Base-by-base conservation (phyloP, 2,329 filamentous ascomycete species). In the Beauveria sp. region DNA sequence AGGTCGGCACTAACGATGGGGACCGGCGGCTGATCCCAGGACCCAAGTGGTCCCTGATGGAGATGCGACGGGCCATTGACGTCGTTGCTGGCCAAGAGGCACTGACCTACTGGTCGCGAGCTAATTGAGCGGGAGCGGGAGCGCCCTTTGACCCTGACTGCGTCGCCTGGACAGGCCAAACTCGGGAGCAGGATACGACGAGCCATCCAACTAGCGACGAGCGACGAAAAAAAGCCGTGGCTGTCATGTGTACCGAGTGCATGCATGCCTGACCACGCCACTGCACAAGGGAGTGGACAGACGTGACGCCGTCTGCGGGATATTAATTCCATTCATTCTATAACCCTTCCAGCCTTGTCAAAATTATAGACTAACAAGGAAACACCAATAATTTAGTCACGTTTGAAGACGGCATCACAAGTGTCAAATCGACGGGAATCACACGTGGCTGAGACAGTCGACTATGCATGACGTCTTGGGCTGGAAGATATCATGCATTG, bases 201-300 rank as follows among this genome's bases (percentile, higher is more conserved):
- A 43, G 22, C 22, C 22, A 38, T 12, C 30, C 16, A 9, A 54
- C 52, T 30, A 43, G 38, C 26, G 43, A 47, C 42, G 24, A 45
- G 24, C 16, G n/a, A 30, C 20, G 6, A 49, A 22, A 14, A 34
- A 26, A 49, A 24, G 43, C 9, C 43, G 9, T 45, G 18, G 24
- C 6, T n/a, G 55, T 60, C 57, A 60, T 60, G 57, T 45, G 57
- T 60, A 9, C 22, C 18, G 12, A 53, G 38, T 26, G 38, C 49
- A 60, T 60, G 57, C 57, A 52, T 46, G 47, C 42, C 57, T 56
- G 53, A 56, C 53, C 57, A 60, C 57, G 57, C 57, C 57, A 60
- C 49, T 51, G 7, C 3, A 43, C 26, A 18, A n/a, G 4, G 38
- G 26, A 28, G 52, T 53, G 47, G 47, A 43, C 56, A 58, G 56